A percentile compares a stretch with the other conserved stretches of the same genome.
phyloP scores from a whole-genome alignment of 1,284 basidiomycete species.

The Melampsora americana region DNA sequence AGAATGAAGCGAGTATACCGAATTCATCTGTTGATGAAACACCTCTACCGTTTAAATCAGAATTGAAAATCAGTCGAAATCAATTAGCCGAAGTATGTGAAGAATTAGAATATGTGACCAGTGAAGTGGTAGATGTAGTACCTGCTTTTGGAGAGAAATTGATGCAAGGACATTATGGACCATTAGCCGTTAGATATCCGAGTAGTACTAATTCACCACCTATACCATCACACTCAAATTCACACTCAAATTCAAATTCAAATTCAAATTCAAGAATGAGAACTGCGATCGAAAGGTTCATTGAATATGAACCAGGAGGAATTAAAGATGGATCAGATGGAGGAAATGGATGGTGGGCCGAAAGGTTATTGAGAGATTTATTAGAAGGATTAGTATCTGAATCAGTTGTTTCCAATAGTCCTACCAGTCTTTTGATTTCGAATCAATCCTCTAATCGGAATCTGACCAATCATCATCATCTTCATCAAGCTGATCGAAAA shows the following conservation, averaged over 20 bases:
- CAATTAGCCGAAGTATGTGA: constrained; percentile 39
- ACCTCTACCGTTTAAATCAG: background rate
- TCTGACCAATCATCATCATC: too few relatives aligned
- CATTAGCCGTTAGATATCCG: constrained; percentile 17
- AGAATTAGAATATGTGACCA: constrained; percentile 38
- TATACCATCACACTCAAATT: background rate
- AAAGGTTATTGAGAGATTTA: constrained; percentile 39
- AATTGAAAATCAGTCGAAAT: constrained; percentile 1
- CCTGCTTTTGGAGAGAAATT: constrained; percentile 41
- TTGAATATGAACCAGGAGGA: constrained; percentile 28
- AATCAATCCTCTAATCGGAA: background rate
- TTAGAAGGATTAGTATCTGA: constrained; percentile 38
- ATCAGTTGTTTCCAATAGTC: constrained; percentile 21
- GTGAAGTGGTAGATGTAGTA: constrained; percentile 37
- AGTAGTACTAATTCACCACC: background rate
- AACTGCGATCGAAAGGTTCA: constrained; percentile 21
- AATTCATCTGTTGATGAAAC: too few relatives aligned
- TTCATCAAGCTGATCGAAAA: too few relatives aligned
- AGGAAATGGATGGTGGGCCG: constrained; percentile 34
- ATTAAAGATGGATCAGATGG: constrained; percentile 29
- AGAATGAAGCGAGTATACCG: background rate
- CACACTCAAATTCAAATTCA: background rate
- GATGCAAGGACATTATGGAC: constrained; percentile 40
- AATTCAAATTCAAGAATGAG: background rate
- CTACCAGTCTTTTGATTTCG: background rate